A percentile compares a stretch with the other conserved stretches of the same genome.
phyloP scores from a whole-genome alignment of 2,329 filamentous ascomycete genomes.

The Fonsecaea multimorphosa region DNA sequence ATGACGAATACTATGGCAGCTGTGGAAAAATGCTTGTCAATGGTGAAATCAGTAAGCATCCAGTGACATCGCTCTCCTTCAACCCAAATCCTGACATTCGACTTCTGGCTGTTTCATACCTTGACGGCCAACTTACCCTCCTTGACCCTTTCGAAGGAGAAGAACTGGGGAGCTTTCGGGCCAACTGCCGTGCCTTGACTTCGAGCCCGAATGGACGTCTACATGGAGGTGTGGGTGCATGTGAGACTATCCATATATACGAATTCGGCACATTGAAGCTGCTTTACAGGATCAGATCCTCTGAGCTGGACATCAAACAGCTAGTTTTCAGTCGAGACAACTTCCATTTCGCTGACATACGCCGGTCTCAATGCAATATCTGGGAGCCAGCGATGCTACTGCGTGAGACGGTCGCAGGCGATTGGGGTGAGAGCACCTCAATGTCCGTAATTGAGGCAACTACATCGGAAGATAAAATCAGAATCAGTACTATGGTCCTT shows the following conservation, averaged over 20 bases:
- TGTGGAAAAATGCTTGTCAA: slow-evolving; percentile 8
- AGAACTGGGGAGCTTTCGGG: slow-evolving; percentile 41
- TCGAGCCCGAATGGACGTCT: slow-evolving; percentile 40
- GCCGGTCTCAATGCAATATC: slow-evolving; percentile 39
- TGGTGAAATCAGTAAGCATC: not conserved
- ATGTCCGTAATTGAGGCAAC: slow-evolving; percentile 37
- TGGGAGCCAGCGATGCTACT: slow-evolving; percentile 42
- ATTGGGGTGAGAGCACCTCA: slow-evolving; percentile 38
- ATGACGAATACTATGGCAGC: slow-evolving; percentile 8
- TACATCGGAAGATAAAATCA: slow-evolving; percentile 39
- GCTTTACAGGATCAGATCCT: slow-evolving; percentile 40
- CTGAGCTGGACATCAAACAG: slow-evolving; percentile 32
- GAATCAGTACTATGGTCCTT: slow-evolving; percentile 43
- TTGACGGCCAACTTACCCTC: slow-evolving; percentile 44
- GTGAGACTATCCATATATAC: slow-evolving; percentile 40
- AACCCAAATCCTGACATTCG: slow-evolving; percentile 44
- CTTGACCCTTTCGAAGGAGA: slow-evolving; percentile 43
- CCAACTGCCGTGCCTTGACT: slow-evolving; percentile 43
- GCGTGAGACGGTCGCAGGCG: slow-evolving; percentile 31
- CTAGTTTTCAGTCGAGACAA: slow-evolving; percentile 39
- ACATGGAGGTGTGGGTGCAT: slow-evolving; percentile 36
- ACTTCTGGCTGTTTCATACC: slow-evolving; percentile 44
- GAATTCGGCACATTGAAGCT: slow-evolving; percentile 34
- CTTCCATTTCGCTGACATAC: slow-evolving; percentile 41
- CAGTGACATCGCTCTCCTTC: slow-evolving; percentile 42